phyloP scores from a whole-genome alignment of 116 monocot species.

The Iris pallida region DNA sequence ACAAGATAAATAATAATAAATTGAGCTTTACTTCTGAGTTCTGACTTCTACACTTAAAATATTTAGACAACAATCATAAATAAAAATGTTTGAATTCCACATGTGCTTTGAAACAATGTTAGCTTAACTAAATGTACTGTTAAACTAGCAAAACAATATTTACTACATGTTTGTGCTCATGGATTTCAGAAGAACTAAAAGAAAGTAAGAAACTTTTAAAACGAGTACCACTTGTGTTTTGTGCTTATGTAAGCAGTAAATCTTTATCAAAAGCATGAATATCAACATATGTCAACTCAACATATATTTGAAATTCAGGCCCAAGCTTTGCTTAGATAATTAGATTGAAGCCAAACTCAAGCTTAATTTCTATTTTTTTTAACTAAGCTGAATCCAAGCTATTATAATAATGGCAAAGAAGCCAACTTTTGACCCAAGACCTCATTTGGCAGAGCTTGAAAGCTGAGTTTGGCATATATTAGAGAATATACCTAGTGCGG shows the following conservation, averaged over 20 bases:
- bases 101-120: too few species aligned
- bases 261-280: not conserved
- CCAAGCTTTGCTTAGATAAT: not conserved
- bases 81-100: not conserved
- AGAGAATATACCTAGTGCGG: conserved; percentile 56
- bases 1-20: not conserved
- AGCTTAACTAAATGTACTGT: too few species aligned
- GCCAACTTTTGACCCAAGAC: not conserved
- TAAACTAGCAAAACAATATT: too few species aligned
- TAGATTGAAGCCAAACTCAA: not conserved
- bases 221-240: not conserved
- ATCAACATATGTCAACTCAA: not conserved
- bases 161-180: too few species aligned
- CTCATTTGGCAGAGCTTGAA: not conserved
- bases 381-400: not conserved
- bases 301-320: too few species aligned
- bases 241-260: not conserved
- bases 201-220: not conserved
- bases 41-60: not conserved
- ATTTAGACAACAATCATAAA: not conserved
- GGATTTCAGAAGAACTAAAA: not conserved
- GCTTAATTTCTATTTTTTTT: not conserved
- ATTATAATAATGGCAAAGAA: not conserved
- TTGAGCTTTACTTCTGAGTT: not conserved
- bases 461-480: not conserved